Evolutionary conservation across 1,284 basidiomycete species (phyloP).

Genomic region (Xerocomus amazonicus): DNA sequence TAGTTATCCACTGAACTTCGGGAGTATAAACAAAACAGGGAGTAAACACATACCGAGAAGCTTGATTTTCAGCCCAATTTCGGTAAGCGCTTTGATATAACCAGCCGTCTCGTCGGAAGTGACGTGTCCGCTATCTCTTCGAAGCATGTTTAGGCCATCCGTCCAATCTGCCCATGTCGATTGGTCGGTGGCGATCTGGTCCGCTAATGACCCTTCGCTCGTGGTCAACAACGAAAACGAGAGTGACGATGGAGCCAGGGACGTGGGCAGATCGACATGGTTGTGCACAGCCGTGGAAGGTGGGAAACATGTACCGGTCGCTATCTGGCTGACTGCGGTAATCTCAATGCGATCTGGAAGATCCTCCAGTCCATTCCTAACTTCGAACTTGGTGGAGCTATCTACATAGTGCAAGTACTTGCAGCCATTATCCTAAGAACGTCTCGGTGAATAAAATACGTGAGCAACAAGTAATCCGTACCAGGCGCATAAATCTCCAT

Average conservation of each 20-base stretch:
- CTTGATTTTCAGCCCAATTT: slow-evolving; percentile 93
- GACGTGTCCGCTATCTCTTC: slow-evolving; percentile 76
- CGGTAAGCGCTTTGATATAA: slow-evolving; percentile 83
- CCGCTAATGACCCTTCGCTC: slow-evolving; percentile 74
- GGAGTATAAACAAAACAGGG: not conserved
- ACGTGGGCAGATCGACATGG: slow-evolving; percentile 54
- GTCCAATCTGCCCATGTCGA: slow-evolving; percentile 94
- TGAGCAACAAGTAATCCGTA: slow-evolving; percentile 30
- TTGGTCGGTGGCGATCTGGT: slow-evolving; percentile 82
- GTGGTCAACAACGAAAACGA: slow-evolving; percentile 78
- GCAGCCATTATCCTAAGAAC: slow-evolving; percentile 63
- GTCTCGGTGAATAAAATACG: slow-evolving; percentile 5
- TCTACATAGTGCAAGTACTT: slow-evolving; percentile 85
- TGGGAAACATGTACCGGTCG: slow-evolving; percentile 71
- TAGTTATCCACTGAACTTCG: slow-evolving; percentile 4
- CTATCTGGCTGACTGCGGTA: slow-evolving; percentile 72
- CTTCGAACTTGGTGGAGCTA: slow-evolving; percentile 68
- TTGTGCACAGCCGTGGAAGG: slow-evolving; percentile 62
- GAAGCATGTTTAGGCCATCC: slow-evolving; percentile 88
- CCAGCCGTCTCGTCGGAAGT: slow-evolving; percentile 81
- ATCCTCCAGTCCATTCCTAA: slow-evolving; percentile 81
- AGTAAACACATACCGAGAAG: slow-evolving; percentile 63
- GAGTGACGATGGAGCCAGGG: slow-evolving; percentile 59
- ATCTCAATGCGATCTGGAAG: slow-evolving; percentile 84
- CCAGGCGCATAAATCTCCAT: slow-evolving; percentile 79